These are phyloP conservation scores for Auricularia cornea DNA, from an alignment of 768 basidiomycete species.

Conservation along the genomic window DNA sequence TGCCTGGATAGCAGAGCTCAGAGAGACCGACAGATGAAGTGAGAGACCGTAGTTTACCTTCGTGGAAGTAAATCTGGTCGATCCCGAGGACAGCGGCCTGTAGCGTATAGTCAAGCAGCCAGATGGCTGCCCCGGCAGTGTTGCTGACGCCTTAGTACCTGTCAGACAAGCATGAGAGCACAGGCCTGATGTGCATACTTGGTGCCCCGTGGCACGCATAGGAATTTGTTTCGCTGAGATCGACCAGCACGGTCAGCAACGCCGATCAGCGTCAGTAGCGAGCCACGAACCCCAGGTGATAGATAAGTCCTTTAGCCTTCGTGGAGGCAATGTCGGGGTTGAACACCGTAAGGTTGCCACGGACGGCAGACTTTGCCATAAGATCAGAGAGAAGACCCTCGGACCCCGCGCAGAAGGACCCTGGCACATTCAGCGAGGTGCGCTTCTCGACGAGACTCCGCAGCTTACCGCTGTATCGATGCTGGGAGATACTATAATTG, in stretches of 20 bases:
- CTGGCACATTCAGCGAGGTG: background rate
- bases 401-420: constrained; percentile 51
- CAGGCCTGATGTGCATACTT: background rate
- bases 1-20: background rate
- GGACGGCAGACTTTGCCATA: constrained; percentile 52
- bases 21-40: too few relatives aligned
- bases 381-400: constrained; percentile 49
- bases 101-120: constrained; percentile 58
- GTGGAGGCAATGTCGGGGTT: constrained; percentile 47
- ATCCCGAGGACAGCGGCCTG: constrained; percentile 45
- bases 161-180: constrained; percentile 5
- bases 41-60: too few relatives aligned
- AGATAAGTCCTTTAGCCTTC: constrained; percentile 31
- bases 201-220: constrained; percentile 43
- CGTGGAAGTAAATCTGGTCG: constrained; percentile 31
- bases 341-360: constrained; percentile 48
- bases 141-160: constrained; percentile 43
- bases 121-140: constrained; percentile 60
- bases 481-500: constrained; percentile 41
- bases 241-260: constrained; percentile 10
- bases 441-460: background rate
- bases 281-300: constrained; percentile 6
- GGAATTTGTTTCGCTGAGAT: constrained; percentile 47
- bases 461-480: constrained; percentile 33
- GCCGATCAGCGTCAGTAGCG: background rate